Conservation (phyloP, 176 grass and related monocot genomes). For the Rhynchospora breviuscula region DNA sequence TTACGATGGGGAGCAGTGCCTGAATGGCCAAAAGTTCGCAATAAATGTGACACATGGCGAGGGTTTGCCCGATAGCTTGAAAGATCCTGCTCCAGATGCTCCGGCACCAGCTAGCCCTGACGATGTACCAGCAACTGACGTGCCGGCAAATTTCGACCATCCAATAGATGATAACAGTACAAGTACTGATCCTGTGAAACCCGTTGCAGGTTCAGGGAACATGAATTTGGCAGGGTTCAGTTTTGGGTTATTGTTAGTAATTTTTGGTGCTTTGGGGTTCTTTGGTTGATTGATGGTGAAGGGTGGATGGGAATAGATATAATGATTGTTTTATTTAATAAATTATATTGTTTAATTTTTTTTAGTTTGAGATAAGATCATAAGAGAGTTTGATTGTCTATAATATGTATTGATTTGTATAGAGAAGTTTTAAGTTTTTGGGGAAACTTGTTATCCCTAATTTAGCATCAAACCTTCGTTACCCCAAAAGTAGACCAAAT, state of each 20-base stretch:
- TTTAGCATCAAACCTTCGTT: background rate
- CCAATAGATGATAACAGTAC: constrained; percentile 42
- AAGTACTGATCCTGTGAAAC: constrained; percentile 12
- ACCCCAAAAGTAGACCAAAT: background rate
- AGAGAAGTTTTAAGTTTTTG: background rate
- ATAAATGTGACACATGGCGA: constrained; percentile 65
- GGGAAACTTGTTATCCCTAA: background rate
- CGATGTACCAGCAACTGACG: constrained; percentile 1
- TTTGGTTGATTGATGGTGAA: constrained; percentile 14
- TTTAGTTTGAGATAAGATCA: background rate
- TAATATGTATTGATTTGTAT: background rate
- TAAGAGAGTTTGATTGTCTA: background rate
- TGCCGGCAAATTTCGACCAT: constrained; percentile 52
- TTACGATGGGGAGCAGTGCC: constrained; percentile 92
- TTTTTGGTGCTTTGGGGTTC: background rate
- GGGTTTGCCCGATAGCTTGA: constrained; percentile 77
- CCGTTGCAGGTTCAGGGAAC: constrained; percentile 14
- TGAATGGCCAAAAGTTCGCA: constrained; percentile 65
- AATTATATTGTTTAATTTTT: constrained; percentile 15
- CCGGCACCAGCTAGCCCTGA: constrained; percentile 28
- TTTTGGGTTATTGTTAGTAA: background rate
- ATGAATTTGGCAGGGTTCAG: background rate
- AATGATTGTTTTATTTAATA: constrained; percentile 10
- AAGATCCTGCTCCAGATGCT: constrained; percentile 31
- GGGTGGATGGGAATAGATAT: background rate